Conservation (phyloP, 176 grass and related monocot species). For the Oryza punctata region DNA sequence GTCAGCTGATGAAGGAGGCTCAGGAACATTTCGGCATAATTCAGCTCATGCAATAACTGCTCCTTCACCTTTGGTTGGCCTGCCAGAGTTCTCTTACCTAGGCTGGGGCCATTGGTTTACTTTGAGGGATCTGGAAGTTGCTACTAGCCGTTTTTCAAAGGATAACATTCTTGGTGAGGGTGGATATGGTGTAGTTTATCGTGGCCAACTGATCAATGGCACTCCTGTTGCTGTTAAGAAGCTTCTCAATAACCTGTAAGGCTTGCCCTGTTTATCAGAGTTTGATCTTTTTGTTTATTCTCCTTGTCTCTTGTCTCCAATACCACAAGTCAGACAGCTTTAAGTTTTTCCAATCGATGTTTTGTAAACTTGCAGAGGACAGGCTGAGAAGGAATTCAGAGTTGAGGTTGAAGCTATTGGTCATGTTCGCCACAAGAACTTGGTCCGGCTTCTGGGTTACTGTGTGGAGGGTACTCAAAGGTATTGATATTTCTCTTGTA, state of each 20-base stretch:
- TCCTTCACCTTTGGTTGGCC: constrained; percentile 80
- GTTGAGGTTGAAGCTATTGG: constrained; percentile 94
- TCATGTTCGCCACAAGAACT: constrained; percentile 92
- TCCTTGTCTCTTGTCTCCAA: constrained; percentile 9
- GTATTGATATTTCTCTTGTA: constrained; percentile 46
- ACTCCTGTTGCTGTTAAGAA: constrained; percentile 79
- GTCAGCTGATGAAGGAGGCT: constrained; percentile 74
- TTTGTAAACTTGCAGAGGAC: constrained; percentile 54
- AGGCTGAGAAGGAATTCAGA: constrained; percentile 90
- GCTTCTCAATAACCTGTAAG: constrained; percentile 79
- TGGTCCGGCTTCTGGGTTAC: constrained; percentile 78
- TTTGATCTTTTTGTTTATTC: background rate
- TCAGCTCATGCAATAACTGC: constrained; percentile 61
- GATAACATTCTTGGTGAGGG: constrained; percentile 81
- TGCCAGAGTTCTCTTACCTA: constrained; percentile 80
- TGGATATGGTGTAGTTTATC: constrained; percentile 86
- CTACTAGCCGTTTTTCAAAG: constrained; percentile 77
- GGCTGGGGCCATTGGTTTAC: constrained; percentile 94
- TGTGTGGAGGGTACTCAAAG: constrained; percentile 88
- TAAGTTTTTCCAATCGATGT: constrained; percentile 13
- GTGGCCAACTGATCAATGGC: constrained; percentile 67
- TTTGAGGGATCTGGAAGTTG: constrained; percentile 71
- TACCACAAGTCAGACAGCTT: background rate
- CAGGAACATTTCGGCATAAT: constrained; percentile 56
- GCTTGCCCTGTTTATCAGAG: constrained; percentile 24